Conservation (phyloP, 1,139 yeast genomes). For the Geotrichum citri-aurantii region DNA sequence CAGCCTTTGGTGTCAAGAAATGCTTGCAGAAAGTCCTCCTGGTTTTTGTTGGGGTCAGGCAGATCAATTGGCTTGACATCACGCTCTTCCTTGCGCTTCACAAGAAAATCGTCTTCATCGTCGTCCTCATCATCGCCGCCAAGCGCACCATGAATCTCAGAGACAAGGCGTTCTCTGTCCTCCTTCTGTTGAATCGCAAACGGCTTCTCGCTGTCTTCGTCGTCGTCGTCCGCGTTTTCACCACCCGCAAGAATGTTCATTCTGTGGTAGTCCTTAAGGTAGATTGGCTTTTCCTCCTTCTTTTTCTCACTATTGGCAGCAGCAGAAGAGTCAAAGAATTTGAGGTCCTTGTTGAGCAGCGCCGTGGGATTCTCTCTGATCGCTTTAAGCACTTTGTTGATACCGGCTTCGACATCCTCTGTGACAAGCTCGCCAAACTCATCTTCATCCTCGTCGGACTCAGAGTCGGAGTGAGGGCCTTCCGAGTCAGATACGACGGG, state of each 20-base stretch:
- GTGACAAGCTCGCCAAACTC: conserved; percentile 86
- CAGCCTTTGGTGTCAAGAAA: conserved; percentile 78
- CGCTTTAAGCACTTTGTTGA: conserved; percentile 63
- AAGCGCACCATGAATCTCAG: conserved; percentile 64
- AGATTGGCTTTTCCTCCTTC: conserved; percentile 59
- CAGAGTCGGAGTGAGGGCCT: conserved; percentile 29
- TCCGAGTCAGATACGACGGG: conserved; percentile 31
- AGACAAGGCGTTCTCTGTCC: conserved; percentile 62
- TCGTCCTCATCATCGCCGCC: conserved; percentile 44
- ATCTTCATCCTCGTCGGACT: conserved; percentile 72
- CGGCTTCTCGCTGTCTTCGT: conserved; percentile 51
- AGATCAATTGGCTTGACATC: conserved; percentile 38
- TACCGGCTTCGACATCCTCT: conserved; percentile 76
- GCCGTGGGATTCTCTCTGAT: conserved; percentile 53
- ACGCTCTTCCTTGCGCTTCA: conserved; percentile 47
- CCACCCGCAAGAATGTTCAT: conserved; percentile 60
- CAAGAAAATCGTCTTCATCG: conserved; percentile 51
- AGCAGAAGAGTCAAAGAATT: conserved; percentile 63
- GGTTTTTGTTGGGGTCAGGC: conserved; percentile 66
- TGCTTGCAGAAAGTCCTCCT: conserved; percentile 63
- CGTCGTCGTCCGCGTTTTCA: conserved; percentile 36
- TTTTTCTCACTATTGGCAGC: conserved; percentile 37
- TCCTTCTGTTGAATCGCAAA: conserved; percentile 71
- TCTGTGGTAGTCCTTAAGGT: conserved; percentile 88
- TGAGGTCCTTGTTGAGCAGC: conserved; percentile 58